Evolutionary conservation across 1,284 basidiomycete species (phyloP).

Genomic region (Rhodotorula sp.): DNA sequence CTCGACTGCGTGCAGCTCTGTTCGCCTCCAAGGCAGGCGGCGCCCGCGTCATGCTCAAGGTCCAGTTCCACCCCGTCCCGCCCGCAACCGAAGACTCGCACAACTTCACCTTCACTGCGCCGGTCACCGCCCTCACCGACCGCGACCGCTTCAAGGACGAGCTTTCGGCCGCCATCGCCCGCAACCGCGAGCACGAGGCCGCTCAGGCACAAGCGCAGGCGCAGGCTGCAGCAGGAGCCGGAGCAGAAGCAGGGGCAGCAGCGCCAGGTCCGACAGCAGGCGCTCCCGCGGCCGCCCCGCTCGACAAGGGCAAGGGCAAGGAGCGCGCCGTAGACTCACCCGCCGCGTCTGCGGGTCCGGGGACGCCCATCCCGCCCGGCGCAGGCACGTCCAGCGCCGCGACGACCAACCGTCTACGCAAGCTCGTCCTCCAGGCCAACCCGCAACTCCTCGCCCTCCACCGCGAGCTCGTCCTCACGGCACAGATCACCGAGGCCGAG

Average conservation of each 20-base stretch:
- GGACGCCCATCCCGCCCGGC: conserved; percentile 48
- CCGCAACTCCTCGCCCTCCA: conserved; percentile 76
- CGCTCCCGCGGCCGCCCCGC: no score
- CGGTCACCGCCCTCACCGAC: conserved; percentile 61
- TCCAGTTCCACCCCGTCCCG: conserved; percentile 51
- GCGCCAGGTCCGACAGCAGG: no score
- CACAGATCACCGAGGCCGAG: conserved; percentile 83
- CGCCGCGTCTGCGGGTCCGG: conserved; percentile 60
- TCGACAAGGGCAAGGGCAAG: conserved; percentile 20
- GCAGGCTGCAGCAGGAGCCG: neutral
- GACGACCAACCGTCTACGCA: conserved; percentile 58
- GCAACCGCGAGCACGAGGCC: conserved; percentile 55
- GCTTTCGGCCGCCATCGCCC: conserved; percentile 69
- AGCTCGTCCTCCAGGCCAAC: conserved; percentile 73
- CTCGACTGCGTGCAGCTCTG: conserved; percentile 57
- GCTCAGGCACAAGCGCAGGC: conserved; percentile 22
- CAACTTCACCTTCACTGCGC: conserved; percentile 68
- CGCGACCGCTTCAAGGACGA: conserved; percentile 77
- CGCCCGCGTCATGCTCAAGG: conserved; percentile 70
- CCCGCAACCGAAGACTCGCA: conserved; percentile 63
- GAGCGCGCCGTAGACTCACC: neutral
- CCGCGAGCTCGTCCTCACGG: conserved; percentile 77
- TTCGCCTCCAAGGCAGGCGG: conserved; percentile 80
- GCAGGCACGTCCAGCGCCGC: conserved; percentile 44
- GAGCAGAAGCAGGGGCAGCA: neutral